Base-by-base conservation (phyloP, 805 yeast species). In the Myxozyma mucilagina region DNA sequence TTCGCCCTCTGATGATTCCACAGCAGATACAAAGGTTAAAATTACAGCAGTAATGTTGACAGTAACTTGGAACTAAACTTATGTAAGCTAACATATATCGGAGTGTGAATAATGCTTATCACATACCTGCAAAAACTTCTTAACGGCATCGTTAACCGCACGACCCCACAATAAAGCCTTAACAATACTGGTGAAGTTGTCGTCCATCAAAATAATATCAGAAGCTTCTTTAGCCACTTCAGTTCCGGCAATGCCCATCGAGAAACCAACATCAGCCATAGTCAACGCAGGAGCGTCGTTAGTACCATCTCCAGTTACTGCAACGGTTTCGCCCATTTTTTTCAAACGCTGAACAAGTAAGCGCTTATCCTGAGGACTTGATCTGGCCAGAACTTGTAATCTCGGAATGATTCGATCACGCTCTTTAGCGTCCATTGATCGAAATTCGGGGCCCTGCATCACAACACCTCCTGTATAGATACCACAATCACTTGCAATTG, bases 291-390 rank as follows among this genome's bases (percentile, higher is more conserved):
- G 97, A 0, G 98, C 99, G 80, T 94, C 99, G 74, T 94, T 94
- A 8, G 98, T 93, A 75, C 99, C 99, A 74, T 94, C 99, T 72
- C 99, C 99, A 42, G 99, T 94, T 39, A 93, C 98, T 1, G 99
- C 99, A 53, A 94, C 99, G 39, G 93, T 96, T 71, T 94, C 97
- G 29, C 96, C 96, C 71, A 85, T 80, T 41, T 80, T 78, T 70
- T 87, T 86, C 68, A 94, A 79, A 11, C 91, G 85, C 64, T 87
- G 89, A 39, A 96, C 99, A 48, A 94, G 80, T 34, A 89, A 77
- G 60, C 96, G 80, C 75, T 94, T 94, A 76, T 94, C 99, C 67
- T 93, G 97, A 2, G 99, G 99, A 11, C 96, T 87, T 0, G 97
- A 90, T 71, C 99, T 82, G 0, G 98, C 99, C 68, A 94, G 77